Conservation (phyloP, 1,139 yeast genomes). For the Scheffersomyces insectosa region DNA sequence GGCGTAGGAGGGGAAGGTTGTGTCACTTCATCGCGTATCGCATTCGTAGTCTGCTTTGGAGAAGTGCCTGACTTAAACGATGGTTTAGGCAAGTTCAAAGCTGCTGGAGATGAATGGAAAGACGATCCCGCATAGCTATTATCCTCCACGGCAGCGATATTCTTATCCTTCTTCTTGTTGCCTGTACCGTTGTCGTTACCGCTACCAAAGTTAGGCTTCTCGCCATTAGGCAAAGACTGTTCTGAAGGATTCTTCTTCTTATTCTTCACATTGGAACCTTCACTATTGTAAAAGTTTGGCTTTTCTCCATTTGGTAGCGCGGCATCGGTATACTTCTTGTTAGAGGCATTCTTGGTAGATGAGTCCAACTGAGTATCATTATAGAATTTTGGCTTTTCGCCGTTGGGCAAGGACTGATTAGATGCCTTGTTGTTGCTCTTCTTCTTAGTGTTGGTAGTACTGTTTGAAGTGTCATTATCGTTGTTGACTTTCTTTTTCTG, state of each 20-base stretch:
- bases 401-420: conserved; percentile 29
- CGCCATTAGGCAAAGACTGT: conserved; percentile 19
- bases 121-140: conserved; percentile 56
- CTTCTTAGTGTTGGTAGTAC: conserved; percentile 9
- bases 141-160: conserved; percentile 21
- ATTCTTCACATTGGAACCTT: conserved; percentile 6
- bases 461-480: conserved; percentile 4
- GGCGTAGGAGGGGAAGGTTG: conserved; percentile 5
- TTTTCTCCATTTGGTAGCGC: conserved; percentile 35
- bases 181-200: conserved; percentile 12
- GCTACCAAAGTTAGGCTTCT: conserved; percentile 19
- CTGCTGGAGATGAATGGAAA: conserved; percentile 59
- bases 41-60: conserved; percentile 19
- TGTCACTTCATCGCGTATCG: conserved; percentile 1
- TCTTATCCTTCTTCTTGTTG: conserved; percentile 17
- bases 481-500: conserved; percentile 7
- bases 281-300: conserved; percentile 26
- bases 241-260: conserved; percentile 6
- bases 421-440: conserved; percentile 11
- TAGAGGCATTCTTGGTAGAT: conserved; percentile 3
- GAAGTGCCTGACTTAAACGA: conserved; percentile 40
- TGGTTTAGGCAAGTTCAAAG: conserved; percentile 57
- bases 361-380: conserved; percentile 8
- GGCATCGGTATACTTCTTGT: conserved; percentile 10
- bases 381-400: conserved; percentile 34